Percentiles rank a stretch among this genome's conserved stretches.
phyloP scores from a whole-genome alignment of 225 moss, liverwort and hornwort genomes.

The Asterella californica region DNA sequence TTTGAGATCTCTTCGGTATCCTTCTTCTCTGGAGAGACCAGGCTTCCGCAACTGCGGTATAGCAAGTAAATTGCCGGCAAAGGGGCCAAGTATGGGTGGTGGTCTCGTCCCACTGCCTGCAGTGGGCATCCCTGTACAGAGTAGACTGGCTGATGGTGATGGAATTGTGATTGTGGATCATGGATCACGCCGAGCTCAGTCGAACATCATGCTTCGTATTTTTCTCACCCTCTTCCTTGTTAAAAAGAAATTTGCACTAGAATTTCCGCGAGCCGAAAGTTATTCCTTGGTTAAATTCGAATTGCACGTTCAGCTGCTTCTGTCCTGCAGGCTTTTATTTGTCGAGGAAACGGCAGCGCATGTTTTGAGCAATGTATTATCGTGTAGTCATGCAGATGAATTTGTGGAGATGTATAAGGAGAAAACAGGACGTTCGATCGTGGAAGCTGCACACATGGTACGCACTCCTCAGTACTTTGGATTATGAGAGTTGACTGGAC shows the following conservation, averaged over 20 bases:
- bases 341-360: neutral
- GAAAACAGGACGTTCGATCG: conserved; percentile 59
- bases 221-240: neutral
- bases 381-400: conserved; percentile 43
- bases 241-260: neutral
- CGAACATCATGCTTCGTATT: conserved; percentile 75
- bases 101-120: neutral
- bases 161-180: conserved; percentile 85
- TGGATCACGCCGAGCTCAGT: conserved; percentile 73
- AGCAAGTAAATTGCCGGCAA: too few relatives aligned
- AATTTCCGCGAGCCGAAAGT: neutral
- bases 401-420: conserved; percentile 86
- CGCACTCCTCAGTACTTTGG: neutral
- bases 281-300: neutral
- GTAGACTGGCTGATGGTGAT: conserved; percentile 38
- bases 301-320: neutral
- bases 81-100: conserved; percentile 11
- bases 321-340: neutral
- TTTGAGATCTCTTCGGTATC: neutral
- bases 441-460: conserved; percentile 93
- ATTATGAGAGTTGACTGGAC: neutral
- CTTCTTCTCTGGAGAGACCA: neutral
- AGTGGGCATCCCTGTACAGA: neutral
- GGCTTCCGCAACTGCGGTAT: neutral
- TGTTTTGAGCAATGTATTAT: conserved; percentile 8